phyloP scores from a whole-genome alignment of 176 grass and related monocot species.

The Eremochloa ophiuroides region DNA sequence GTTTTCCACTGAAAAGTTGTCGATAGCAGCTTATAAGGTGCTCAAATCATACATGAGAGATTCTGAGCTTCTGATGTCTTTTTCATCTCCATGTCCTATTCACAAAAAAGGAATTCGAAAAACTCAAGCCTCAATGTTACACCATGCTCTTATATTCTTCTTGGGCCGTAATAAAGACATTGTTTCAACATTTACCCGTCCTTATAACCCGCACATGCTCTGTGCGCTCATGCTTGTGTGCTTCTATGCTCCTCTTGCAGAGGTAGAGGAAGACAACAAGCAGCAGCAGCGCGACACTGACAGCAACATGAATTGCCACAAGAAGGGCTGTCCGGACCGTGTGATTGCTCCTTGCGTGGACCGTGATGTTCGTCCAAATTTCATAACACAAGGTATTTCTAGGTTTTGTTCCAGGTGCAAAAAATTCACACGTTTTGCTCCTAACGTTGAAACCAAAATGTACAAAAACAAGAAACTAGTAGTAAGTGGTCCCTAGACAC shows the following conservation, averaged over 20 bases:
- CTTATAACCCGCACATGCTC: neutral
- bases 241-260: neutral
- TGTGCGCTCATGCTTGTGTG: neutral
- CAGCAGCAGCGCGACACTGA: slow-evolving; percentile 8
- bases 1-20: slow-evolving; percentile 49
- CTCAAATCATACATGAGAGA: slow-evolving; percentile 28
- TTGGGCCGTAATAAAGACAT: no score
- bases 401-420: no score
- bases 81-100: neutral
- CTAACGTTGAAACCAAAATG: neutral
- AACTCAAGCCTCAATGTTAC: no score
- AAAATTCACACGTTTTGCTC: no score
- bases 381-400: no score
- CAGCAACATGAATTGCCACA: slow-evolving; percentile 1
- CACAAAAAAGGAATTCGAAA: no score
- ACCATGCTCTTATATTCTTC: no score
- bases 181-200: neutral
- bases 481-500: neutral
- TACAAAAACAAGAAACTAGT: neutral
- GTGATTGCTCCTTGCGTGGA: neutral
- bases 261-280: neutral
- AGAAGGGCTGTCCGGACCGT: neutral
- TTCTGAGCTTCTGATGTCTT: slow-evolving; percentile 2
- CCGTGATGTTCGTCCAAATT: no score
- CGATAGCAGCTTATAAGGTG: slow-evolving; percentile 27